Evolutionary conservation across 2,329 filamentous ascomycete genomes (phyloP), one percentile per base, ranked within the genome.

Genomic region (Fusarium stilboides): DNA sequence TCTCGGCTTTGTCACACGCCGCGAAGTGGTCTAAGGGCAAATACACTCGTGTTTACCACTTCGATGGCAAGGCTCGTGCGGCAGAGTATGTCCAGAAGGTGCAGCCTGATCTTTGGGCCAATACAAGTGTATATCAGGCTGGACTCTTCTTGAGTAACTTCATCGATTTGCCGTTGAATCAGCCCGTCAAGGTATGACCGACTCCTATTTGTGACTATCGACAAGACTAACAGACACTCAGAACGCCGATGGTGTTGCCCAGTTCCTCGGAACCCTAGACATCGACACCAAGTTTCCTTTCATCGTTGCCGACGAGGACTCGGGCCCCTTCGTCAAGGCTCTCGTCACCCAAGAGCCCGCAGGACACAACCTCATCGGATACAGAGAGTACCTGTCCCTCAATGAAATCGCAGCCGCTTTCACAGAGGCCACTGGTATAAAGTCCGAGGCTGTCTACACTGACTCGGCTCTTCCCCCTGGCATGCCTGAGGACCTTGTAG

Each of bases 1-100:
- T 81, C 4, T 83, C 80, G 6, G 76, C 75, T 1, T 62, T 84
- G 1, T 74, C 76, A 2, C 70, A 82, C 65, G 74, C 75, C 2
- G 73, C 65, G 9, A 80, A 78, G 59, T 77, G 75, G 74, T 81
- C 78, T n/a, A 70, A 69, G 12, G 82, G 82, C 0, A 81, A 82
- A 62, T 83, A 83, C 56, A 77, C 57, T 4, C 70, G 75, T 15
- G 78, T 82, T 1, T 79, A 79, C 47, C 81, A 84, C 65, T 83
- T 82, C 57, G 80, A 83, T 40, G 71, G 75, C 14, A 84, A 84
- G 64, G 81, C 79, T 7, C 70, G 71, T 1, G 77, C 74, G 7
- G 74, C 69, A 3, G 68, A 74, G 4, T 82, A 82, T 46, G 66
- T 37, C 0, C 57, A 51, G 7, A 37, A 57, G 6, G 58, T 17